Conservation (phyloP, 2,329 filamentous ascomycete genomes). For the Cadophora luteo-olivacea region DNA sequence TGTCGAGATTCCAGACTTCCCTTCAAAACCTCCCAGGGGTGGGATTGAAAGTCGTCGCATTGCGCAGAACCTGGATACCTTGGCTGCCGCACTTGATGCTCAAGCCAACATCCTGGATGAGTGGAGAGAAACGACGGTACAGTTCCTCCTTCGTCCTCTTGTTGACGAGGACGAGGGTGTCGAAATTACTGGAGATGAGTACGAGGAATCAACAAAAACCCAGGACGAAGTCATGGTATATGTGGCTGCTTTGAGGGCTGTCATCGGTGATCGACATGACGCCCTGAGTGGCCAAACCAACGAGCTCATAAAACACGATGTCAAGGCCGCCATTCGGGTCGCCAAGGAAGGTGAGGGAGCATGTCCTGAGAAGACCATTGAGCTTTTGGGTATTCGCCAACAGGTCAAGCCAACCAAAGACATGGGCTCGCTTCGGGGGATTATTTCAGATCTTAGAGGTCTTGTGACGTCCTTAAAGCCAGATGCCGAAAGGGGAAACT, state of each 20-base stretch:
- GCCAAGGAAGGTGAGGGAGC: constrained; percentile 69
- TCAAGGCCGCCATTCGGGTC: constrained; percentile 55
- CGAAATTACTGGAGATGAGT: constrained; percentile 87
- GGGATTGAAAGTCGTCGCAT: constrained; percentile 77
- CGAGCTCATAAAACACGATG: constrained; percentile 75
- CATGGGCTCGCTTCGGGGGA: constrained; percentile 71
- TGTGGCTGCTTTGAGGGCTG: constrained; percentile 76
- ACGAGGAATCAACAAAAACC: constrained; percentile 82
- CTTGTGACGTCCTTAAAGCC: constrained; percentile 65
- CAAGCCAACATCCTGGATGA: constrained; percentile 75
- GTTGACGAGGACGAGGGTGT: constrained; percentile 81
- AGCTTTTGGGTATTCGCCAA: constrained; percentile 56
- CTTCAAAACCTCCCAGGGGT: constrained; percentile 55
- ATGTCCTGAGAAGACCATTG: constrained; percentile 67
- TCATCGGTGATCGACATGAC: constrained; percentile 79
- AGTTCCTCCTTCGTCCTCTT: constrained; percentile 74
- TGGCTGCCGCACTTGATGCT: constrained; percentile 71
- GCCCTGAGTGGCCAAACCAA: constrained; percentile 81
- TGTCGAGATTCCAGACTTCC: constrained; percentile 67
- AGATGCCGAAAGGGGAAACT: constrained; percentile 59
- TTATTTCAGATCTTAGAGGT: constrained; percentile 73
- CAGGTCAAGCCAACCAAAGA: constrained; percentile 55
- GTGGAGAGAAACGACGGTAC: constrained; percentile 76
- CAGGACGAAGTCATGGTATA: constrained; percentile 92
- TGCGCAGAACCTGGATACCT: constrained; percentile 67